Percentiles rank a stretch among this genome's conserved stretches.
Evolutionary conservation across 2,329 filamentous ascomycete genomes (phyloP).

Genomic region (Scedosporium apiospermum): DNA sequence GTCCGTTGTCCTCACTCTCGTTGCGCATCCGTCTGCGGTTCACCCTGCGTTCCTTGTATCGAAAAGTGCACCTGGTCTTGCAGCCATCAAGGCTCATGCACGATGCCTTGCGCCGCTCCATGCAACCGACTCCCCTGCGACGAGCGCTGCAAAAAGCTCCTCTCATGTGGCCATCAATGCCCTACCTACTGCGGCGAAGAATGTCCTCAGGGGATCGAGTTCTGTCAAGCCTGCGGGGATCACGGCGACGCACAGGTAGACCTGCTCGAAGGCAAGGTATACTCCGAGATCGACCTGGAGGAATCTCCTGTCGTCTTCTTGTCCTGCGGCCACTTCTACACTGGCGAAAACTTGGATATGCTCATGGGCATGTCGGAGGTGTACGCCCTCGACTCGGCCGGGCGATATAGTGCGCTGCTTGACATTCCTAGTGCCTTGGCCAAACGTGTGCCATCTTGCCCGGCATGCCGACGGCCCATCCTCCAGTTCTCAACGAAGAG

Average conservation of each 20-base stretch:
- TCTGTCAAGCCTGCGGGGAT: slow-evolving; percentile 46
- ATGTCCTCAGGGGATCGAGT: slow-evolving; percentile 37
- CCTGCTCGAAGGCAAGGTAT: slow-evolving; percentile 40
- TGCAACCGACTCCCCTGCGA: slow-evolving; percentile 57
- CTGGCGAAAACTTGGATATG: slow-evolving; percentile 48
- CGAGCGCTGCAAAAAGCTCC: slow-evolving; percentile 39
- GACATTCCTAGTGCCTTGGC: slow-evolving; percentile 36
- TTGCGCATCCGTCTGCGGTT: slow-evolving; percentile 41
- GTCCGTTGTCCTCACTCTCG: slow-evolving; percentile 42
- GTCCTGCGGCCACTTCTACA: slow-evolving; percentile 53
- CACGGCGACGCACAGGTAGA: slow-evolving; percentile 39
- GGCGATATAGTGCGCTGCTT: slow-evolving; percentile 16
- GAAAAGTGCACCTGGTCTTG: slow-evolving; percentile 39
- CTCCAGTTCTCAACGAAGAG: slow-evolving; percentile 37
- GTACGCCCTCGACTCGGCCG: slow-evolving; percentile 30
- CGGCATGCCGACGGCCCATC: slow-evolving; percentile 48
- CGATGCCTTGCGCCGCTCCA: slow-evolving; percentile 52
- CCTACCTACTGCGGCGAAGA: slow-evolving; percentile 55
- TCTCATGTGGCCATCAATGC: slow-evolving; percentile 52
- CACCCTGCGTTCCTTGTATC: slow-evolving; percentile 52
- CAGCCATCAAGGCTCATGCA: slow-evolving; percentile 40
- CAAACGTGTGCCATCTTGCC: slow-evolving; percentile 35
- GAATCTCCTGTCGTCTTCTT: slow-evolving; percentile 51
- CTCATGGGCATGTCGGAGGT: slow-evolving; percentile 41
- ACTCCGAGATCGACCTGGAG: slow-evolving; percentile 45